These are phyloP conservation scores for Teratosphaeria viscida DNA, from an alignment of 2,329 filamentous ascomycete genomes.

Conservation along the genomic window DNA sequence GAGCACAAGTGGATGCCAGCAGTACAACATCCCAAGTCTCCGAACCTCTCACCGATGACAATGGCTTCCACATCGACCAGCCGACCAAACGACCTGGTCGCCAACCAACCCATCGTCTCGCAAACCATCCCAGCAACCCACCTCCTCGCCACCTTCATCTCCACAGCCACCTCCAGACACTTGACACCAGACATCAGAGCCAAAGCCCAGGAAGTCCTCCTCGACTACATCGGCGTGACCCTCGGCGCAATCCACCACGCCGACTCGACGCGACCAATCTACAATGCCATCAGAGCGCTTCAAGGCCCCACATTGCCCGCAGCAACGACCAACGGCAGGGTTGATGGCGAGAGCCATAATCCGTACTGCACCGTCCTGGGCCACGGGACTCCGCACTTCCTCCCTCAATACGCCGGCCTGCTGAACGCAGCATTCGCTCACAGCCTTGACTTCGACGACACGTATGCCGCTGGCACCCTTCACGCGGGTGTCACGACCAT, in stretches of 20 bases:
- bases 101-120: neutral
- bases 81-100: neutral
- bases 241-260: conserved; percentile 17
- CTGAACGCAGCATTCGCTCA: conserved; percentile 35
- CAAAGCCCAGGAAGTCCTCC: conserved; percentile 23
- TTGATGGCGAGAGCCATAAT: neutral
- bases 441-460: conserved; percentile 38
- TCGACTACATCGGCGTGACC: conserved; percentile 22
- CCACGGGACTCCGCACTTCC: conserved; percentile 22
- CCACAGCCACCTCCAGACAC: conserved; percentile 10
- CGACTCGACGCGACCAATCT: conserved; percentile 18
- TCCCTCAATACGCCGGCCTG: conserved; percentile 31
- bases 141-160: conserved; percentile 17
- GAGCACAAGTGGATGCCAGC: neutral
- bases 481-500: conserved; percentile 34
- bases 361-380: conserved; percentile 25
- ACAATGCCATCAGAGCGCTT: conserved; percentile 15
- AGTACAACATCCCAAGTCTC: neutral
- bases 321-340: neutral
- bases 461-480: conserved; percentile 31
- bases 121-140: conserved; percentile 14
- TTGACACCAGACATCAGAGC: conserved; percentile 12
- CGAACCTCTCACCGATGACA: neutral
- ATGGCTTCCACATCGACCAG: neutral
- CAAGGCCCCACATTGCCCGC: conserved; percentile 10